Percentiles rank a stretch among this genome's conserved stretches.
Conservation (phyloP, 352 stramenopile genomes). For the Elongisporangium anandrum region DNA sequence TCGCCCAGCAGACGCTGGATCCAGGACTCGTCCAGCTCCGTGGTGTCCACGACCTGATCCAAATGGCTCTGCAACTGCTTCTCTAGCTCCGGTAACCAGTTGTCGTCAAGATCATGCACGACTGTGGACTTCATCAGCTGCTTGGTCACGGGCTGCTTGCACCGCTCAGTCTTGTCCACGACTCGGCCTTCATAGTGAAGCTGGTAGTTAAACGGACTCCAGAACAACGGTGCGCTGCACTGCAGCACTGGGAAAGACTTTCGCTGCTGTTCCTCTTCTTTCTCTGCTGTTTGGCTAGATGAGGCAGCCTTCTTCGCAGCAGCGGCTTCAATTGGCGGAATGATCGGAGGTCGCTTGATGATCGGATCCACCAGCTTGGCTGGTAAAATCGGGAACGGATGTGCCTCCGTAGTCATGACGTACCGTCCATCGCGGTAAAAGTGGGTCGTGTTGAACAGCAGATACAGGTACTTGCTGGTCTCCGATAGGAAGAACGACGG, state of each 20-base stretch:
- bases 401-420: constrained; percentile 96
- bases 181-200: constrained; percentile 51
- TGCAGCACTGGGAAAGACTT: constrained; percentile 19
- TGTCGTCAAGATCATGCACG: constrained; percentile 22
- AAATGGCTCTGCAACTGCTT: constrained; percentile 26
- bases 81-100: constrained; percentile 42
- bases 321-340: background rate
- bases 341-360: constrained; percentile 10
- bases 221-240: constrained; percentile 45
- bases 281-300: background rate
- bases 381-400: constrained; percentile 87
- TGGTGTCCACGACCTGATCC: background rate
- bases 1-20: constrained; percentile 22
- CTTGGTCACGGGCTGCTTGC: constrained; percentile 15
- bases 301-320: constrained; percentile 3
- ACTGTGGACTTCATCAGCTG: constrained; percentile 1
- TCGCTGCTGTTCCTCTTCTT: constrained; percentile 8
- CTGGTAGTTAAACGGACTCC: constrained; percentile 50
- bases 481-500: constrained; percentile 99
- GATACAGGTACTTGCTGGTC: constrained; percentile 99
- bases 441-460: constrained; percentile 93
- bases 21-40: constrained; percentile 6
- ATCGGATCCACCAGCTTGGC: constrained; percentile 41
- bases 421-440: constrained; percentile 87
- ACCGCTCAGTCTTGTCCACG: constrained; percentile 38